Evolutionary conservation across 495 filamentous ascomycete genomes (phyloP).

Genomic region (Elasticomyces elasticus): DNA sequence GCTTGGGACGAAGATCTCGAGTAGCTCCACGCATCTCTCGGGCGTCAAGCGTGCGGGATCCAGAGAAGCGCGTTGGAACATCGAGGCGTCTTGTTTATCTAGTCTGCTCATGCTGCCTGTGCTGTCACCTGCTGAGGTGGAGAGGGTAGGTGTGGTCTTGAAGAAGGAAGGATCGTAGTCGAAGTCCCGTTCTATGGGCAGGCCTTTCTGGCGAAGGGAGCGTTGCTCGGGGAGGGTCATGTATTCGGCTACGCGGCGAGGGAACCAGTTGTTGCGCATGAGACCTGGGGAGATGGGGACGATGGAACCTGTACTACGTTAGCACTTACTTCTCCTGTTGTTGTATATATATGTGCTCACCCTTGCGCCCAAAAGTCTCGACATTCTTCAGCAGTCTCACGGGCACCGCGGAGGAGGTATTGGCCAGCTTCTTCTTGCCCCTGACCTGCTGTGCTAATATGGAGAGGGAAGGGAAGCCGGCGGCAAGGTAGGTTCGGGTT

Average conservation of each 20-base stretch:
- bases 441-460: constrained; percentile 36
- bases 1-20: constrained; percentile 40
- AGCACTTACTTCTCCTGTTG: neutral
- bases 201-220: constrained; percentile 34
- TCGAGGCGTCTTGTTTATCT: constrained; percentile 7
- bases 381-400: constrained; percentile 53
- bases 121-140: neutral
- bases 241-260: constrained; percentile 45
- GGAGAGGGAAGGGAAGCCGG: constrained; percentile 10
- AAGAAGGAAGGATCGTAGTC: constrained; percentile 18
- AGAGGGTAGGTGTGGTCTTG: neutral
- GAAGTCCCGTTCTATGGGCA: constrained; percentile 41
- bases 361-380: constrained; percentile 48
- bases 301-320: constrained; percentile 37
- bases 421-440: constrained; percentile 44
- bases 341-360: constrained; percentile 28
- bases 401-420: constrained; percentile 40
- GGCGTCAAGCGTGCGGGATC: constrained; percentile 19
- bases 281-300: constrained; percentile 43
- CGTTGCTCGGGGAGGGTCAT: constrained; percentile 36
- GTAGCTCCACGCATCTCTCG: constrained; percentile 37
- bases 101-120: neutral
- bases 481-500: constrained; percentile 22
- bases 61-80: constrained; percentile 16
- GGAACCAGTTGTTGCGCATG: constrained; percentile 50